These are phyloP conservation scores for Leptographium procerum DNA, from an alignment of 2,329 filamentous ascomycete genomes.

Conservation along the genomic window DNA sequence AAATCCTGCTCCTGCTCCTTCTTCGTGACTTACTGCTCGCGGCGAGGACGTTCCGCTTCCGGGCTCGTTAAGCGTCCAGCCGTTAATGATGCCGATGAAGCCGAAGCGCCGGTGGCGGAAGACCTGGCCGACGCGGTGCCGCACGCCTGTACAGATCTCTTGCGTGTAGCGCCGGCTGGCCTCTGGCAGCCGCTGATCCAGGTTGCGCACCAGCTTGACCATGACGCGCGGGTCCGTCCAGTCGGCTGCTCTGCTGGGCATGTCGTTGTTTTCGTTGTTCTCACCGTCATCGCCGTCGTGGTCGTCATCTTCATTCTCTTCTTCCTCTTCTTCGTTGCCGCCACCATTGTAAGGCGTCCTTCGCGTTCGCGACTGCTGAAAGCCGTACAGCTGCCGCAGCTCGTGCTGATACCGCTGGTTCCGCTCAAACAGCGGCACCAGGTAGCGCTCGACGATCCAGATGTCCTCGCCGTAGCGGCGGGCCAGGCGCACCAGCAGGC, in stretches of 20 bases:
- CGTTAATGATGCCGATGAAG: slow-evolving; percentile 72
- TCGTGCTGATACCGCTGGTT: slow-evolving; percentile 26
- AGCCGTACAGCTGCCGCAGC: slow-evolving; percentile 45
- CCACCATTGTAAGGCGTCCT: no score
- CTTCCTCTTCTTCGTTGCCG: neutral
- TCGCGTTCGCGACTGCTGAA: slow-evolving; percentile 42
- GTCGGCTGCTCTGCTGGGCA: neutral
- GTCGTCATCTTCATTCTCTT: neutral
- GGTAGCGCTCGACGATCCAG: slow-evolving; percentile 56
- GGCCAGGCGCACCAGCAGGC: slow-evolving; percentile 52
- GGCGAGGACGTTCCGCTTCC: neutral
- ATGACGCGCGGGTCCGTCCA: slow-evolving; percentile 26
- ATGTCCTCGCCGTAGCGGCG: slow-evolving; percentile 60
- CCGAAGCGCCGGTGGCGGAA: slow-evolving; percentile 73
- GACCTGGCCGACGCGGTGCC: slow-evolving; percentile 67
- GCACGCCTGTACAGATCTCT: slow-evolving; percentile 30
- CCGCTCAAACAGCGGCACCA: slow-evolving; percentile 43
- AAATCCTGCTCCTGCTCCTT: no score
- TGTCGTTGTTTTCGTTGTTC: neutral
- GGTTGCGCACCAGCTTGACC: slow-evolving; percentile 29
- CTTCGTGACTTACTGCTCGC: no score
- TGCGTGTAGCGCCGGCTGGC: slow-evolving; percentile 22
- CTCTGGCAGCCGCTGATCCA: slow-evolving; percentile 30
- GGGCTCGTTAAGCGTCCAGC: slow-evolving; percentile 54
- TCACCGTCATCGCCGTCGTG: slow-evolving; percentile 7